Evolutionary conservation across 2,329 filamentous ascomycete genomes (phyloP).

Genomic region (Claviceps spartinae): DNA sequence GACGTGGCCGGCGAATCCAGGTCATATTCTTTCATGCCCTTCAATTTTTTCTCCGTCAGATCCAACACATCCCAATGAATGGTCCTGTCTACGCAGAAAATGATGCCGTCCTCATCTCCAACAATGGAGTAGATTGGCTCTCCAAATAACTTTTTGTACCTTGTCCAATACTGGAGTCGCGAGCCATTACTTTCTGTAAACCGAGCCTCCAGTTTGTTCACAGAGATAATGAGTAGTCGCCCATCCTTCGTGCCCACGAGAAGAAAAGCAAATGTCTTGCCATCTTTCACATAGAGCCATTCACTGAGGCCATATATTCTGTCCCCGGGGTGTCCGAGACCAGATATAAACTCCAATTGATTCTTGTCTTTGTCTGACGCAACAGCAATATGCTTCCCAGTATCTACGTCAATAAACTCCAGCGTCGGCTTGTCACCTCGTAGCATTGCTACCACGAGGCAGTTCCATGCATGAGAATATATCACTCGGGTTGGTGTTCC

Average conservation of each 20-base stretch:
- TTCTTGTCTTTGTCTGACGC: constrained; percentile 29
- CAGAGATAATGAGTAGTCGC: constrained; percentile 41
- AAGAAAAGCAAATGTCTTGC: constrained; percentile 48
- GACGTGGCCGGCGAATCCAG: constrained; percentile 40
- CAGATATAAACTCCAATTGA: constrained; percentile 34
- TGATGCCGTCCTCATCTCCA: constrained; percentile 39
- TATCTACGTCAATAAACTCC: constrained; percentile 42
- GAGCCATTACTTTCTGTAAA: constrained; percentile 7
- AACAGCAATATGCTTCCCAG: constrained; percentile 36
- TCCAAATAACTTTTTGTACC: constrained; percentile 31
- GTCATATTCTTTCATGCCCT: constrained; percentile 28
- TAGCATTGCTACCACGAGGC: constrained; percentile 38
- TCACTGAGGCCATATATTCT: constrained; percentile 47
- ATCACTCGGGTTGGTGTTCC: constrained; percentile 39
- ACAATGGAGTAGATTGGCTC: constrained; percentile 43
- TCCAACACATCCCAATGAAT: constrained; percentile 46
- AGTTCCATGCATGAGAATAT: constrained; percentile 39
- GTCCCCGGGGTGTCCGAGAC: constrained; percentile 43
- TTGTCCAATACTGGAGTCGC: constrained; percentile 37
- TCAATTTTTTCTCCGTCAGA: constrained; percentile 35
- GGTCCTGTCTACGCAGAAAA: constrained; percentile 38
- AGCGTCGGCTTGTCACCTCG: constrained; percentile 32
- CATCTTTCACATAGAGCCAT: constrained; percentile 46
- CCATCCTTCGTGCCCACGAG: constrained; percentile 44
- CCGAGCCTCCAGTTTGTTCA: constrained; percentile 17